Evolutionary conservation across 106 monocot genomes (phyloP).

Genomic region (Iris macrosiphon): DNA sequence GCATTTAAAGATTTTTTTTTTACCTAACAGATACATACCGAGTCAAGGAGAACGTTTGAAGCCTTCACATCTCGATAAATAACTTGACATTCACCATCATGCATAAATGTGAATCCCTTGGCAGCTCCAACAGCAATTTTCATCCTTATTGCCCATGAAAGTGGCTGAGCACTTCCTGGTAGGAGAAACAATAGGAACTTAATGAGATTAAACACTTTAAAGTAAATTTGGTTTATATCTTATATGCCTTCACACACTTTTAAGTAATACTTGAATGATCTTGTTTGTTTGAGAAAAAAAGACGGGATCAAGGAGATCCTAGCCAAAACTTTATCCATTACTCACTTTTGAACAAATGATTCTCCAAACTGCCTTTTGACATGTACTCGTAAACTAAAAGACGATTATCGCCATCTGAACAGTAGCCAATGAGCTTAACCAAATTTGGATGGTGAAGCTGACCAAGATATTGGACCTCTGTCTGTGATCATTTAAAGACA

Average conservation of each 20-base stretch:
- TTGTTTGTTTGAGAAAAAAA: too few relatives aligned
- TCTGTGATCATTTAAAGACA: slow-evolving; percentile 8
- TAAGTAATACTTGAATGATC: too few relatives aligned
- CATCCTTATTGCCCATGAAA: slow-evolving; percentile 49
- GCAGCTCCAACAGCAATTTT: slow-evolving; percentile 57
- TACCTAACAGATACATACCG: slow-evolving; percentile 11
- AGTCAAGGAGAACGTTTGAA: slow-evolving; percentile 56
- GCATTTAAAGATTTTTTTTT: background rate
- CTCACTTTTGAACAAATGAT: slow-evolving; percentile 35
- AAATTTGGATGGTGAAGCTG: slow-evolving; percentile 31
- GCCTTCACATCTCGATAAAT: slow-evolving; percentile 62
- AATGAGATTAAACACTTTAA: too few relatives aligned
- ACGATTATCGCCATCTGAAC: slow-evolving; percentile 21
- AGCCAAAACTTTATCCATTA: too few relatives aligned
- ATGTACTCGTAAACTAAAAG: slow-evolving; percentile 31
- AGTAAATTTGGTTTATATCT: too few relatives aligned
- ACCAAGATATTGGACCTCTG: slow-evolving; percentile 34
- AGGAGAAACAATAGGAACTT: background rate
- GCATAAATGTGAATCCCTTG: slow-evolving; percentile 45
- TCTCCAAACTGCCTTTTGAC: slow-evolving; percentile 28
- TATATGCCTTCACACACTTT: too few relatives aligned
- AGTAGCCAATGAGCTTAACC: slow-evolving; percentile 33
- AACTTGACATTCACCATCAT: slow-evolving; percentile 43
- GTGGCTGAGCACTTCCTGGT: slow-evolving; percentile 37
- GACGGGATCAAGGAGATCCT: too few relatives aligned